These are phyloP conservation scores for Pleurozium schreberi DNA, from an alignment of 225 moss, liverwort and hornwort genomes.

Conservation along the genomic window DNA sequence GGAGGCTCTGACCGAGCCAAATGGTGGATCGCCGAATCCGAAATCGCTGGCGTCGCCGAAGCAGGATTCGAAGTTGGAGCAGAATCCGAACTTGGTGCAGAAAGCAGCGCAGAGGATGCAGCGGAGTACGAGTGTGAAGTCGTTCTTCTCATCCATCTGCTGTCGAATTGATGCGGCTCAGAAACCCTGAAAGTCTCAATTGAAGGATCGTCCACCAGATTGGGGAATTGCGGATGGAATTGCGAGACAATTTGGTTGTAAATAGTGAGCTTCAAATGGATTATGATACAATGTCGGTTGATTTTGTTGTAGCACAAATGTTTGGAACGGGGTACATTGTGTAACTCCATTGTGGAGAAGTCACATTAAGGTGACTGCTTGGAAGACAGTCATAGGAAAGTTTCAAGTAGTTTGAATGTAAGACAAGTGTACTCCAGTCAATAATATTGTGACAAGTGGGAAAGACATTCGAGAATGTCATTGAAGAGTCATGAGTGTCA, in stretches of 20 bases:
- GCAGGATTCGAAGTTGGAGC: neutral
- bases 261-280: neutral
- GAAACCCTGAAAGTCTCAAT: neutral
- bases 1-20: neutral
- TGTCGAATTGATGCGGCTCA: conserved; percentile 20
- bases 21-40: neutral
- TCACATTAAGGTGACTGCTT: neutral
- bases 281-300: neutral
- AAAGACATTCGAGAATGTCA: neutral
- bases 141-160: conserved; percentile 46
- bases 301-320: neutral
- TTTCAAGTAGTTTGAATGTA: neutral
- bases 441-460: neutral
- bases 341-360: no score
- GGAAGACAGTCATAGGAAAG: neutral
- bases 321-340: neutral
- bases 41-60: neutral
- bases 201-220: neutral
- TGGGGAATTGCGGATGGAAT: neutral
- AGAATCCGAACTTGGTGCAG: neutral
- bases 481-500: no score
- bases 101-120: conserved; percentile 5
- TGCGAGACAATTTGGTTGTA: neutral
- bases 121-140: conserved; percentile 31
- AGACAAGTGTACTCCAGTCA: neutral